Evolutionary conservation across 176 grass and related monocot genomes (phyloP).

Genomic region (Triticum monococcum): DNA sequence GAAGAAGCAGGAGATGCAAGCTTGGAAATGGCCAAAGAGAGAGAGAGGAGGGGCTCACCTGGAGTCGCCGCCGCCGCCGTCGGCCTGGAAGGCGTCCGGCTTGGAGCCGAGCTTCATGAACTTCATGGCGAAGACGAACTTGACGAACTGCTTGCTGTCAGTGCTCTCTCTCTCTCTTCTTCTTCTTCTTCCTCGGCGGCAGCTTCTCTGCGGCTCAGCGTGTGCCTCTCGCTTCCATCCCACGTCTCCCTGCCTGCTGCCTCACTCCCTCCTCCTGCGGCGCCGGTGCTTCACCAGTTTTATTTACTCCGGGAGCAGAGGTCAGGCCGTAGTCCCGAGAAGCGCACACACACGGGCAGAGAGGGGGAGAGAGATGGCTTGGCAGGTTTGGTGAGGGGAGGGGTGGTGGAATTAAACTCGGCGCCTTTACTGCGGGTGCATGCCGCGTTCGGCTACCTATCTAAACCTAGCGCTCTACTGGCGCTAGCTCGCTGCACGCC

Average conservation of each 20-base stretch:
- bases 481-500: background rate
- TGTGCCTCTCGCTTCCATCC: constrained; percentile 41
- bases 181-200: constrained; percentile 3
- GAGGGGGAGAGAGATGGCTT: background rate
- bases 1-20: background rate
- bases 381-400: constrained; percentile 21
- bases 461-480: background rate
- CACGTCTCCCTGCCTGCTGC: constrained; percentile 33
- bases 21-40: background rate
- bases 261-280: background rate
- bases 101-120: constrained; percentile 93
- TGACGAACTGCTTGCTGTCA: background rate
- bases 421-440: constrained; percentile 26
- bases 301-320: constrained; percentile 25
- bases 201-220: constrained; percentile 42
- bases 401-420: constrained; percentile 39
- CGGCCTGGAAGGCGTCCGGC: constrained; percentile 68
- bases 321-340: constrained; percentile 40
- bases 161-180: background rate
- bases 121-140: constrained; percentile 46
- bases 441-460: background rate
- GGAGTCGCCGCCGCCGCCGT: constrained; percentile 42
- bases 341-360: constrained; percentile 28
- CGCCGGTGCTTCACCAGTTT: background rate
- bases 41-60: constrained; percentile 31